Evolutionary conservation across 345 rosid genomes (phyloP), one percentile per base, ranked within the genome.

Genomic region (Bruguiera parviflora): DNA sequence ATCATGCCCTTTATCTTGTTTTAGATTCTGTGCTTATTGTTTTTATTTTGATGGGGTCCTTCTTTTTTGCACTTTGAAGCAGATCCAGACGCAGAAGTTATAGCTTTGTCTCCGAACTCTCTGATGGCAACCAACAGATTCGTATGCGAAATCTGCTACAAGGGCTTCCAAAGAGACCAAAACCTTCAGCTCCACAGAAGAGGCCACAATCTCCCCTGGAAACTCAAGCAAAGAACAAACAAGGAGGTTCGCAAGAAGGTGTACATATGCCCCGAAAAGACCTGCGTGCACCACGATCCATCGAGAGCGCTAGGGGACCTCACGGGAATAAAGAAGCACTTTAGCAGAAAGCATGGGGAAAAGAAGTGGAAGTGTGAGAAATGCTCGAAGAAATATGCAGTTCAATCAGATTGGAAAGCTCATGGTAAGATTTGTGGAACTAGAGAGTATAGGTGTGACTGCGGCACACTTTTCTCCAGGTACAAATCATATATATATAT

Each of bases 311-410:
- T 84, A 5, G 87, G 87, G 0, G 87, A 84, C 75, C 73, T 84
- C 28, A 84, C 87, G 10, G 87, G 87, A 52, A 78, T 84, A 46
- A 84, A 84, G 76, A 84, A 84, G 70, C 87, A 84, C 63, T 84
- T 37, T 56, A 84, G 87, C 75, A 76, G 87, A 53, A 84, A 84
- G 60, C 87, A 84, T 63, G 87, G 87, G 2, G 87, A 84, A 60
- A 84, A 84, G 85, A 84, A 84, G 68, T 84, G 85, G 85, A 84
- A 84, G 77, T 84, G 87, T 28, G 87, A 84, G 78, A 84, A 84
- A 75, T 84, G 87, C 59, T 84, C 87, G 6, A 84, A 84, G 80
- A 84, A 84, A 65, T 84, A 84, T 27, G 87, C 87, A 24, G 87
- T 84, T 59, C 85, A 79, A 66, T 84, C 87, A 47, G 87, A 84